phyloP scores from a whole-genome alignment of 1,139 yeast genomes.

The Geotrichum histeridarum region DNA sequence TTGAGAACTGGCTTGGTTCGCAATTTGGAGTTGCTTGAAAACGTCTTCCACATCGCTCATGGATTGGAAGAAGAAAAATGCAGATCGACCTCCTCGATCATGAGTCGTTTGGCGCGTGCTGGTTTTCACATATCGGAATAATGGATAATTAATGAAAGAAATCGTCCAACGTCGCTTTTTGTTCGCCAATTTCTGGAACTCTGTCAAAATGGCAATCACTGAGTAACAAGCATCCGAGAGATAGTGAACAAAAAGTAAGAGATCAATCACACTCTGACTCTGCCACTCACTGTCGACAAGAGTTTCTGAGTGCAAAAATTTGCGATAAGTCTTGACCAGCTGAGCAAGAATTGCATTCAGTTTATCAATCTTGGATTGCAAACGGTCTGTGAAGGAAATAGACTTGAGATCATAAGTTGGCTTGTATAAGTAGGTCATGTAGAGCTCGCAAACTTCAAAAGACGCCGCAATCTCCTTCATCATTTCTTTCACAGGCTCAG shows the following conservation, averaged over 20 bases:
- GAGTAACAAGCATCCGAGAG: slow-evolving; percentile 20
- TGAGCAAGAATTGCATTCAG: not conserved
- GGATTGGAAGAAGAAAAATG: slow-evolving; percentile 42
- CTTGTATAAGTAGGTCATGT: slow-evolving; percentile 17
- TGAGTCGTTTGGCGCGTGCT: slow-evolving; percentile 42
- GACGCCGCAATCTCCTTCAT: slow-evolving; percentile 19
- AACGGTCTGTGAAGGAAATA: slow-evolving; percentile 4
- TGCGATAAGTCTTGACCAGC: slow-evolving; percentile 7
- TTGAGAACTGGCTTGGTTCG: slow-evolving; percentile 29
- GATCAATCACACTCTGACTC: slow-evolving; percentile 7
- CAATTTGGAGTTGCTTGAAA: slow-evolving; percentile 42
- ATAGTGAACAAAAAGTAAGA: slow-evolving; percentile 20
- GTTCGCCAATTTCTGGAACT: slow-evolving; percentile 20
- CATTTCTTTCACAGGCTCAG: slow-evolving; percentile 17
- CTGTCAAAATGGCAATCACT: slow-evolving; percentile 16
- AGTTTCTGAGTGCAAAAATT: slow-evolving; percentile 8
- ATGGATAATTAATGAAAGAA: slow-evolving; percentile 40
- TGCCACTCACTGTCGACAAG: slow-evolving; percentile 10
- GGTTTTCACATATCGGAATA: slow-evolving; percentile 40
- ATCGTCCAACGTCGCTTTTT: slow-evolving; percentile 34
- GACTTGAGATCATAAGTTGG: slow-evolving; percentile 10
- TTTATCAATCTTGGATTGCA: not conserved
- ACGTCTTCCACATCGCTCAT: slow-evolving; percentile 47
- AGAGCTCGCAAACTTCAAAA: slow-evolving; percentile 21
- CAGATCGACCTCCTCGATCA: slow-evolving; percentile 47